Evolutionary conservation across 176 grass and related monocot genomes (phyloP).

Genomic region (Oryza officinalis): DNA sequence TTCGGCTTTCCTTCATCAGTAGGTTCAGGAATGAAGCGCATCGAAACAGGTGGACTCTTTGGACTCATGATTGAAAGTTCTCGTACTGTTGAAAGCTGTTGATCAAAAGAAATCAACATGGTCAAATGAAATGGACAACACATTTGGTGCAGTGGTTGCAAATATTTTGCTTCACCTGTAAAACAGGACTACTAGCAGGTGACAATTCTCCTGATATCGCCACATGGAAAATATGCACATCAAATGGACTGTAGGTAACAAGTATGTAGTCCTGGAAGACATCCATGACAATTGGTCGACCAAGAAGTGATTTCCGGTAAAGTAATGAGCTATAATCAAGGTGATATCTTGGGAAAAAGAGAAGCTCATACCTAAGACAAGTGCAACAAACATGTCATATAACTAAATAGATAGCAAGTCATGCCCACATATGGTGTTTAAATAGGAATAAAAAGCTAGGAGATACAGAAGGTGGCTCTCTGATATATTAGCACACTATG

Average conservation of each 20-base stretch:
- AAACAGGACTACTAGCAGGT: conserved; percentile 76
- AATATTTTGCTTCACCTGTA: conserved; percentile 65
- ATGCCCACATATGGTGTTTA: conserved; percentile 4
- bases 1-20: conserved; percentile 49
- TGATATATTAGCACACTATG: conserved; percentile 16
- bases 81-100: conserved; percentile 90
- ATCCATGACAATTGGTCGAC: conserved; percentile 96
- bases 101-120: conserved; percentile 19
- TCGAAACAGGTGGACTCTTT: conserved; percentile 85
- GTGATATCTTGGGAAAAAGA: conserved; percentile 99
- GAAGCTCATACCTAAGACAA: conserved; percentile 82
- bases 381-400: conserved; percentile 40
- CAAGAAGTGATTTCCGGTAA: conserved; percentile 76
- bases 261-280: conserved; percentile 91
- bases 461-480: neutral
- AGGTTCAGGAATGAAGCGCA: conserved; percentile 87
- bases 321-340: conserved; percentile 97
- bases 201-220: conserved; percentile 78
- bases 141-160: conserved; percentile 2
- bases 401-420: conserved; percentile 40
- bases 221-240: conserved; percentile 99
- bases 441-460: neutral
- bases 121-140: conserved; percentile 19
- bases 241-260: conserved; percentile 97
- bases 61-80: conserved; percentile 99